Conservation (phyloP, 1,284 basidiomycete species). For the Malassezia brasiliensis region DNA sequence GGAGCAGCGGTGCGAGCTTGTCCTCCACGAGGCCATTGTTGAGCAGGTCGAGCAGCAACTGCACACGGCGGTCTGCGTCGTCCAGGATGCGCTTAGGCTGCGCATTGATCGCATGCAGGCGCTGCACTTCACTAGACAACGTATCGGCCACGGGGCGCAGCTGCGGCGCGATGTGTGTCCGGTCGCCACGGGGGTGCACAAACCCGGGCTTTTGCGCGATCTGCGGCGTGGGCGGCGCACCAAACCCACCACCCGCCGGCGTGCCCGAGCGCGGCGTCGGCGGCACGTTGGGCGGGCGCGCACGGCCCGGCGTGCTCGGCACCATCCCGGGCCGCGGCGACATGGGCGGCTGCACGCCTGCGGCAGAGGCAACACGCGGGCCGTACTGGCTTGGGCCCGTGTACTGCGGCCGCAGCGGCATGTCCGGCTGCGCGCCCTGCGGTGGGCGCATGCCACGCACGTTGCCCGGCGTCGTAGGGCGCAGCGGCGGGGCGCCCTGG, state of each 20-base stretch:
- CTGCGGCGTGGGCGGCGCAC: slow-evolving; percentile 31
- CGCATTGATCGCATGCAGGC: slow-evolving; percentile 49
- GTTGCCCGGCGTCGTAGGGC: slow-evolving; percentile 11
- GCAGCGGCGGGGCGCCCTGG: slow-evolving; percentile 3
- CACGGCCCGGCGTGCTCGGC: slow-evolving; percentile 1
- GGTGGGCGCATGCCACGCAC: slow-evolving; percentile 6
- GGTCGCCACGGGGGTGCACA: slow-evolving; percentile 82
- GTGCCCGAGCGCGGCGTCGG: slow-evolving; percentile 22
- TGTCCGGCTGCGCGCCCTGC: background rate
- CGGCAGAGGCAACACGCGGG: background rate
- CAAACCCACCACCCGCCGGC: slow-evolving; percentile 43
- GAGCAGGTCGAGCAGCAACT: slow-evolving; percentile 74
- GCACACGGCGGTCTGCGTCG: slow-evolving; percentile 78
- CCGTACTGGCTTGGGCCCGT: slow-evolving; percentile 13
- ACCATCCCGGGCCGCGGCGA: slow-evolving; percentile 1
- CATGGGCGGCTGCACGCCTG: background rate
- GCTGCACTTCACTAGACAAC: slow-evolving; percentile 26
- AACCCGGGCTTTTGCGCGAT: slow-evolving; percentile 45
- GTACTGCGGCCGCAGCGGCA: slow-evolving; percentile 8
- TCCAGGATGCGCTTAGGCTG: slow-evolving; percentile 72
- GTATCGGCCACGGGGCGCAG: slow-evolving; percentile 59
- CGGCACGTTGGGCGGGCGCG: background rate
- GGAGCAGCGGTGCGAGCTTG: slow-evolving; percentile 34
- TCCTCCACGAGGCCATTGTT: slow-evolving; percentile 70
- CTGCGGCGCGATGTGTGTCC: slow-evolving; percentile 73